Evolutionary conservation across 352 stramenopile genomes (phyloP), one percentile per base, ranked within the genome.

Genomic region (Globisporangium recalcitrans): DNA sequence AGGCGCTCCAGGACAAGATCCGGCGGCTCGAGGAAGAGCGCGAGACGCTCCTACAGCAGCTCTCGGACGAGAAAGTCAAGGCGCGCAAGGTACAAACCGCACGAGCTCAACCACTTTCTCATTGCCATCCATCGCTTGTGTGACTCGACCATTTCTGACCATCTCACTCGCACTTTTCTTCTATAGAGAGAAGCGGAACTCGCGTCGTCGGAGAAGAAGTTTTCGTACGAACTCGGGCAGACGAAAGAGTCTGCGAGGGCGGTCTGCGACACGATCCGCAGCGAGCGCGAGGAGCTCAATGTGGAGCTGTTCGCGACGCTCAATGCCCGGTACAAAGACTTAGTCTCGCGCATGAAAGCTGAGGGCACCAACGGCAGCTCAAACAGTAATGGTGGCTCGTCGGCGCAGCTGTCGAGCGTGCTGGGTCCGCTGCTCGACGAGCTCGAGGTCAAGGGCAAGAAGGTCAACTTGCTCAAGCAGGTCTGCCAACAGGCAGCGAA

Each of bases 1-100:
- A 93, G 60, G 83, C 83, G 1, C 74, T 93, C 5, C 83, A 93
- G 38, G 79, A 93, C 67, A 93, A 93, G 53, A 89, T 91, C 40
- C 68, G 69, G 13, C 74, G 81, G 6, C 68, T 93, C 1, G 83
- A 93, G 60, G 69, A 85, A 27, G 81, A 93, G 57, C 74, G 79
- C 10, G 81, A 84, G 42, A 68, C 63, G 42, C 67, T 90, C 34
- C 69, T 68, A 38, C 72, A 87, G 52, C 69, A 93, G 63, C 67
- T 87, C n/a, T 88, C 76, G 2, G 78, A 86, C 60, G 40, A 73
- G 32, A 86, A 87, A 54, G 67, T 84, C 9, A 74, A 63, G 22
- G 65, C 69, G 4, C 70, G 77, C 58, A 87, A 89, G 74, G 67
- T 87, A 60, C 5, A 29, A 21, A 46, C 1, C 14, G 0, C 42